phyloP scores from a whole-genome alignment of 495 filamentous ascomycete genomes.

The Penicillium riverlandense region DNA sequence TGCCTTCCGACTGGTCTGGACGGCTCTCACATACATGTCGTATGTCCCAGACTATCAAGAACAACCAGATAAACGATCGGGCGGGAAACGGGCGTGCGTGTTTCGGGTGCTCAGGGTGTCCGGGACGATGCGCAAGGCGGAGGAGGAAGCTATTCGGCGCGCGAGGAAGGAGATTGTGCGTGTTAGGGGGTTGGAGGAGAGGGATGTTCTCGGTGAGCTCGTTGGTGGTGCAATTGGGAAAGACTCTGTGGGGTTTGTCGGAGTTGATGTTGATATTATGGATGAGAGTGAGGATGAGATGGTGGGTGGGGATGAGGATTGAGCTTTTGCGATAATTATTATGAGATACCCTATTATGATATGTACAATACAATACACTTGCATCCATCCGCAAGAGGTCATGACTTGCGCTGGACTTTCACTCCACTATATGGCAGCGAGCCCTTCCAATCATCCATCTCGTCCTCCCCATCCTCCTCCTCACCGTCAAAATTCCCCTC shows the following conservation, averaged over 20 bases:
- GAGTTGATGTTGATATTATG: constrained; percentile 14
- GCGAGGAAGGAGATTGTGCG: constrained; percentile 64
- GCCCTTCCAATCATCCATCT: constrained; percentile 24
- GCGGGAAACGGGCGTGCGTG: constrained; percentile 50
- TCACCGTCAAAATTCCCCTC: constrained; percentile 25
- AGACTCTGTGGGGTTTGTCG: constrained; percentile 18
- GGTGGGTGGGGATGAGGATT: constrained; percentile 30
- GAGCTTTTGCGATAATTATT: constrained; percentile 11
- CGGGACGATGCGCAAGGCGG: constrained; percentile 86
- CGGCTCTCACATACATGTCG: constrained; percentile 78
- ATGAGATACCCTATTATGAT: constrained; percentile 25
- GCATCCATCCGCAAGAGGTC: constrained; percentile 1
- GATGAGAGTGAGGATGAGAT: constrained; percentile 46
- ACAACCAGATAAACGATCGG: constrained; percentile 23
- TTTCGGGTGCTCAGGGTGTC: constrained; percentile 86
- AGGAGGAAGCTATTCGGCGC: constrained; percentile 78
- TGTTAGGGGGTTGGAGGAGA: constrained; percentile 41
- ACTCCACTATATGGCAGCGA: constrained; percentile 38
- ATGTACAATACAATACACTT: too few species aligned
- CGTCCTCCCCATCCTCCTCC: constrained; percentile 30
- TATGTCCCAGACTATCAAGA: constrained; percentile 43
- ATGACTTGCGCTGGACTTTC: constrained; percentile 37
- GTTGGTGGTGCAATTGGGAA: constrained; percentile 10
- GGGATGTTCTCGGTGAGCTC: constrained; percentile 33
- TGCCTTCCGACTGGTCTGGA: constrained; percentile 82